phyloP scores from a whole-genome alignment of 345 rosid species.

The Salix arbutifolia region DNA sequence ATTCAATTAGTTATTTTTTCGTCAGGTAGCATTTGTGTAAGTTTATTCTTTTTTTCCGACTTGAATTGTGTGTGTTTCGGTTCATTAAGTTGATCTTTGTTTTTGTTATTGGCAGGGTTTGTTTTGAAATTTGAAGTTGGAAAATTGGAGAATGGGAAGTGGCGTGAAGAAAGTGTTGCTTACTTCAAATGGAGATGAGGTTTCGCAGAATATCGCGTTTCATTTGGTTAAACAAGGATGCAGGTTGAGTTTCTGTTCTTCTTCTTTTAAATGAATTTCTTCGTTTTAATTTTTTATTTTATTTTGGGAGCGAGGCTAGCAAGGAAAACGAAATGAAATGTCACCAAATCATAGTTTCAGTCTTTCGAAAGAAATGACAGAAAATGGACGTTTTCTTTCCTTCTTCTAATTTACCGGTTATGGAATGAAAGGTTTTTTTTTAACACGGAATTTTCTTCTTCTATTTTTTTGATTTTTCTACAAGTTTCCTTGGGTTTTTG shows the following conservation, averaged over 20 bases:
- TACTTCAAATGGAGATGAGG: constrained; percentile 70
- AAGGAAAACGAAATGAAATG: neutral
- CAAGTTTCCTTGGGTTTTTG: too few relatives aligned
- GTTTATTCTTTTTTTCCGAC: neutral
- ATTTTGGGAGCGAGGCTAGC: neutral
- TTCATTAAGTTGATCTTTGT: neutral
- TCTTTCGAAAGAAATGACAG: neutral
- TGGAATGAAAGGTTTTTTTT: neutral
- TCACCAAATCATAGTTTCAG: neutral
- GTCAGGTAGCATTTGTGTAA: neutral
- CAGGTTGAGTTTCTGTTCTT: constrained; percentile 41
- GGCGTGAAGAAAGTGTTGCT: constrained; percentile 66
- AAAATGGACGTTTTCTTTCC: neutral
- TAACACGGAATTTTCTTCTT: too few relatives aligned
- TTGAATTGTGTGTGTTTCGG: neutral
- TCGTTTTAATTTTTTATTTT: neutral
- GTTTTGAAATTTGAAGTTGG: neutral
- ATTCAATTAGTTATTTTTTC: neutral
- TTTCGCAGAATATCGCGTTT: constrained; percentile 63
- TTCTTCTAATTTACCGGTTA: too few relatives aligned
- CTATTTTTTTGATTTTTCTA: too few relatives aligned
- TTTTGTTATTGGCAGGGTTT: neutral
- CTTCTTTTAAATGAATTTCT: neutral
- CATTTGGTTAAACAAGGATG: constrained; percentile 73
- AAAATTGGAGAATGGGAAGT: constrained; percentile 34